Percentiles rank a stretch among this genome's conserved stretches.
Evolutionary conservation across 2,329 filamentous ascomycete species (phyloP).

Genomic region (Didymella segeticola): DNA sequence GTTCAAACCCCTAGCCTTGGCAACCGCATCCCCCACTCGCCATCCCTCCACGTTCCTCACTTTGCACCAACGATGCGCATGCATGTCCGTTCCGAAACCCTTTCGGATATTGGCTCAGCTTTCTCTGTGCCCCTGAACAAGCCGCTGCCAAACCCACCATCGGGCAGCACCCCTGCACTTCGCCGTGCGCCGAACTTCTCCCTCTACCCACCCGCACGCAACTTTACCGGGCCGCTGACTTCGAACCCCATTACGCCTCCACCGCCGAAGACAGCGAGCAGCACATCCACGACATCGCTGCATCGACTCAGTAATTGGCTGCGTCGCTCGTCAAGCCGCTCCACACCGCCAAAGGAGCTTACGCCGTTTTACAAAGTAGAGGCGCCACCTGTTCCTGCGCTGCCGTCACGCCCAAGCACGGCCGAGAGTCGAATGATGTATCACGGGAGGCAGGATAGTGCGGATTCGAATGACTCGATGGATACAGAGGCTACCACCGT

Average conservation of each 20-base stretch:
- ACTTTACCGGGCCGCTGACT: conserved; percentile 37
- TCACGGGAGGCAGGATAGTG: conserved; percentile 37
- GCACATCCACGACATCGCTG: conserved; percentile 44
- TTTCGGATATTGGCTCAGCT: conserved; percentile 57
- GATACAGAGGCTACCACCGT: conserved; percentile 43
- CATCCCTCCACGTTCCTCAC: conserved; percentile 53
- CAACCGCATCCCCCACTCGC: conserved; percentile 41
- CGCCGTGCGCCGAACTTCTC: conserved; percentile 32
- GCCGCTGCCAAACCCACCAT: conserved; percentile 31
- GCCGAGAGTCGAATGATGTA: conserved; percentile 27
- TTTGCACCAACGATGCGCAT: conserved; percentile 55
- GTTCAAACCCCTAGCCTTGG: conserved; percentile 36
- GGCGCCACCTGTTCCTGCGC: conserved; percentile 5
- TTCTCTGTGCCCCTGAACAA: conserved; percentile 52
- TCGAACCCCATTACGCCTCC: conserved; percentile 48
- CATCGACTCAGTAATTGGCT: conserved; percentile 45
- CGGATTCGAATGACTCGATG: conserved; percentile 33
- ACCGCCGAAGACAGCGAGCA: conserved; percentile 28
- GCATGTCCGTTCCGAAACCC: conserved; percentile 55
- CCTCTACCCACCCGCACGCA: conserved; percentile 31
- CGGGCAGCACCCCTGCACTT: conserved; percentile 9
- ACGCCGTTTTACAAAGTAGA: conserved; percentile 44
- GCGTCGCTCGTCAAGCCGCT: conserved; percentile 40
- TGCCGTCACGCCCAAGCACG: conserved; percentile 27
- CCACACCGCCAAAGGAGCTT: conserved; percentile 26